A percentile compares a stretch with the other conserved stretches of the same genome.
These are phyloP conservation scores for Phytomonas sp. DNA, from an alignment of 208 protist species.

Conservation along the genomic window DNA sequence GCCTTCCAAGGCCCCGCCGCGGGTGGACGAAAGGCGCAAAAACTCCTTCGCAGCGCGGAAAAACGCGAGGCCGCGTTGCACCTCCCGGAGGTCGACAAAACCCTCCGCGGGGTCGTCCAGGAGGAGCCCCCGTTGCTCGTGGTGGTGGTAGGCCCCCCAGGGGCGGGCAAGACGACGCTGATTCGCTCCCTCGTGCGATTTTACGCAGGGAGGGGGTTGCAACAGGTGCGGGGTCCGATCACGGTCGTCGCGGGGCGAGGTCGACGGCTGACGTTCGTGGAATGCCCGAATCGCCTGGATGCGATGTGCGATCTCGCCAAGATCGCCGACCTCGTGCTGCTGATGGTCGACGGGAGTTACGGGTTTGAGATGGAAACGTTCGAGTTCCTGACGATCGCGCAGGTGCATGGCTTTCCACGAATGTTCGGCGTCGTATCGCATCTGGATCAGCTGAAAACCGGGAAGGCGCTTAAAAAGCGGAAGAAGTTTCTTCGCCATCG, in stretches of 20 bases:
- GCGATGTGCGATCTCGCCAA: slow-evolving; percentile 98
- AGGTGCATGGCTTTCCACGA: slow-evolving; percentile 97
- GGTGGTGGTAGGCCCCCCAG: slow-evolving; percentile 94
- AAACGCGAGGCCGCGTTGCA: slow-evolving; percentile 79
- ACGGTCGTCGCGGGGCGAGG: slow-evolving; percentile 93
- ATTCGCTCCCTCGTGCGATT: slow-evolving; percentile 98
- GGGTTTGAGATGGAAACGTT: slow-evolving; percentile 99
- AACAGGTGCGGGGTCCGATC: slow-evolving; percentile 94
- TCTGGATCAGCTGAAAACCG: slow-evolving; percentile 96
- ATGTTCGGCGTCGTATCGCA: slow-evolving; percentile 99
- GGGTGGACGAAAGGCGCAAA: slow-evolving; percentile 72
- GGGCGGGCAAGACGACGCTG: slow-evolving; percentile 96
- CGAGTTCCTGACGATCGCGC: slow-evolving; percentile 99
- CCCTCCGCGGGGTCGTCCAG: slow-evolving; percentile 63
- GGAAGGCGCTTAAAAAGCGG: slow-evolving; percentile 93
- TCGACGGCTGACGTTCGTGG: slow-evolving; percentile 97
- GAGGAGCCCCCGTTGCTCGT: slow-evolving; percentile 92
- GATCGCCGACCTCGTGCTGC: slow-evolving; percentile 95
- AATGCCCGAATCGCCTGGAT: slow-evolving; percentile 97
- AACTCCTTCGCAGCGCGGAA: slow-evolving; percentile 76
- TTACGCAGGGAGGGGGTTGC: slow-evolving; percentile 94
- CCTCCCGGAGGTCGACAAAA: slow-evolving; percentile 82
- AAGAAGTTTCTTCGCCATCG: slow-evolving; percentile 97
- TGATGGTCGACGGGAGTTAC: slow-evolving; percentile 97
- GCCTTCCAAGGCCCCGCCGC: slow-evolving; percentile 81